Evolutionary conservation across 768 basidiomycete genomes (phyloP), one percentile per base, ranked within the genome.

Genomic region (Mycena galopus): DNA sequence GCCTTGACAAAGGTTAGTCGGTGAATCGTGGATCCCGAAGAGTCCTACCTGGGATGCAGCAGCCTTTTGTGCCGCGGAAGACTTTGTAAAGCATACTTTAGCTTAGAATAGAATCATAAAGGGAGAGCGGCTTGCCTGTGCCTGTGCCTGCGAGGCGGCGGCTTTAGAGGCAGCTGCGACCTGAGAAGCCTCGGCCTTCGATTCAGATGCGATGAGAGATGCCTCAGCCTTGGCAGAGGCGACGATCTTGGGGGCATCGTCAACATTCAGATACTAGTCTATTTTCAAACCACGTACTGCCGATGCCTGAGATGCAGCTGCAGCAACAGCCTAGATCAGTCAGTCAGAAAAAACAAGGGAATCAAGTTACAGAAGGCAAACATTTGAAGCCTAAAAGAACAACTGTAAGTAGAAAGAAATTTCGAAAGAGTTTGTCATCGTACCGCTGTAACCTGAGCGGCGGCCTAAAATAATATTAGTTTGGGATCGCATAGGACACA

Each of bases 41-140:
- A 9, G 4, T 23, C 30, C 3, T 7, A 62, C 71, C 30, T 72
- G 51, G 7, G 70, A 21, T 3, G 71, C 71, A 7, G 71, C 71
- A 1, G 71, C 71, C 39, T 72, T 72, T 21, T 58, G 57, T 5
- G 71, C 71, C 19, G 71, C 71, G 23, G 65, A 51, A 29, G 37
- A 60, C 55, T 63, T 17, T 39, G 53, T 5, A 35, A 11, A 33
- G 29, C 5, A 37, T 47, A n/a, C 27, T 6, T 44, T 7, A 30
- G 42, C 5, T 6, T 47, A n/a, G 4, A 37, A 30, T 44, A 17
- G 11, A 47, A 44, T 2, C 5, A 2, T 19, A 30, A 21, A 19
- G 27, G 17, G 25, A 19, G 21, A 44, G 35, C 14, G 23, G 23
- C 11, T 39, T 39, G 12, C 39, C 39, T 39, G 39, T 39, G 39